Evolutionary conservation across 2,329 filamentous ascomycete species (phyloP).

Genomic region (Ampelomyces quisqualis): DNA sequence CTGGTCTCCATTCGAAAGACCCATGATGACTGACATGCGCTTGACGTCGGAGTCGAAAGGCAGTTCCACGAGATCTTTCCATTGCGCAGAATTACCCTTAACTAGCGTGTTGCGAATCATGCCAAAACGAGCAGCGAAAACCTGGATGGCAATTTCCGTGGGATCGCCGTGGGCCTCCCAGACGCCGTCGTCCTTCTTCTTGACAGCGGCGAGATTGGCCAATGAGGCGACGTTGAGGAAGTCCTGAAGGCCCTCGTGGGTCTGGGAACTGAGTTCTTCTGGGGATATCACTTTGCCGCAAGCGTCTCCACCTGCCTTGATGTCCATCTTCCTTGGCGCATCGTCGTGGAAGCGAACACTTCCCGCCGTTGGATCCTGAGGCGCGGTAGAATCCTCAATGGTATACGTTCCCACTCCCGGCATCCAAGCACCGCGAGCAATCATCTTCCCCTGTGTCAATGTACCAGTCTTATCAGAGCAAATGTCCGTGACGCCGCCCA

Average conservation of each 20-base stretch:
- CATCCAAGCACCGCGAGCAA: constrained; percentile 43
- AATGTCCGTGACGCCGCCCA: constrained; percentile 46
- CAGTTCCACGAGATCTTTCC: constrained; percentile 60
- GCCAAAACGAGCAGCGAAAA: constrained; percentile 69
- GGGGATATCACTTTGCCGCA: constrained; percentile 14
- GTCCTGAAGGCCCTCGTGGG: constrained; percentile 25
- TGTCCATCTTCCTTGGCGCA: constrained; percentile 29
- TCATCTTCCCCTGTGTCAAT: constrained; percentile 42
- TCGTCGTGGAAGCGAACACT: constrained; percentile 29
- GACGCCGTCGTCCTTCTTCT: constrained; percentile 44
- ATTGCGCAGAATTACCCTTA: constrained; percentile 30
- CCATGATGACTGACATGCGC: constrained; percentile 73
- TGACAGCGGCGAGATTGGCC: constrained; percentile 56
- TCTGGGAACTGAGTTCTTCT: constrained; percentile 27
- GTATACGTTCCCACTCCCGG: constrained; percentile 42
- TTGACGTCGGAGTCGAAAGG: constrained; percentile 75
- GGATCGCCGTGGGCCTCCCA: constrained; percentile 45
- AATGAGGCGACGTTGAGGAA: constrained; percentile 43
- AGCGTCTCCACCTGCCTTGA: constrained; percentile 19
- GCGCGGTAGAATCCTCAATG: constrained; percentile 38
- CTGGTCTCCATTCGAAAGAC: constrained; percentile 39
- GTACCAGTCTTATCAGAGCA: constrained; percentile 56
- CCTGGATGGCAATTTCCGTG: constrained; percentile 73
- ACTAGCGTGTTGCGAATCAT: constrained; percentile 60
- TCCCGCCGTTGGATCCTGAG: constrained; percentile 38